Evolutionary conservation across 495 filamentous ascomycete species (phyloP).

Genomic region (Hyaloscypha variabilis): DNA sequence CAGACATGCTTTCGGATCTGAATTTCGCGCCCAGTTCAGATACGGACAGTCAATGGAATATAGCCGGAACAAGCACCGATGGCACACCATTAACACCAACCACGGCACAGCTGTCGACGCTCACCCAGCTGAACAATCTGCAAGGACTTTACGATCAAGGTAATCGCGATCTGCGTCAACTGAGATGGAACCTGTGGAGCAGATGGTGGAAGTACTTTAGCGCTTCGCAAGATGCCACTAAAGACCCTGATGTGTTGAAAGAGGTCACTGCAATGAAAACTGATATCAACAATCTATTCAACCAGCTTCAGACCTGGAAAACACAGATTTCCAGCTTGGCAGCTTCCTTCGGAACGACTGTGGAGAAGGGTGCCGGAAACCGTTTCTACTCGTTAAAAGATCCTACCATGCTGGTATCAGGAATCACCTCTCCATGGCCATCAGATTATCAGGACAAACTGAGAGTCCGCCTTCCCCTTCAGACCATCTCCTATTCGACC

Average conservation of each 20-base stretch:
- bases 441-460: slow-evolving; percentile 42
- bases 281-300: too few species aligned
- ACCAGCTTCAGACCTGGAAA: neutral
- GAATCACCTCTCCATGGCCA: slow-evolving; percentile 47
- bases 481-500: too few species aligned
- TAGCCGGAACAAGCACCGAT: slow-evolving; percentile 3
- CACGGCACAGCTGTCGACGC: slow-evolving; percentile 7
- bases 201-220: slow-evolving; percentile 25
- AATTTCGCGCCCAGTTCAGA: too few species aligned
- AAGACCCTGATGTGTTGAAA: too few species aligned
- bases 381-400: slow-evolving; percentile 40
- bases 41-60: too few species aligned
- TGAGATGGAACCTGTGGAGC: slow-evolving; percentile 32
- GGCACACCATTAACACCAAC: slow-evolving; percentile 6
- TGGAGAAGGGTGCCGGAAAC: slow-evolving; percentile 22
- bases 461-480: neutral
- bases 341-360: neutral
- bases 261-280: too few species aligned
- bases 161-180: slow-evolving; percentile 7
- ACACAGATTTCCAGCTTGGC: neutral
- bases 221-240: too few species aligned
- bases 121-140: slow-evolving; percentile 22
- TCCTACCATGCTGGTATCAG: slow-evolving; percentile 49
- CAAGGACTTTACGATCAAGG: slow-evolving; percentile 21
- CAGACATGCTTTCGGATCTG: slow-evolving; percentile 9